Evolutionary conservation across 2,329 filamentous ascomycete genomes (phyloP), one percentile per base, ranked within the genome.

Genomic region (Fusarium sp.): DNA sequence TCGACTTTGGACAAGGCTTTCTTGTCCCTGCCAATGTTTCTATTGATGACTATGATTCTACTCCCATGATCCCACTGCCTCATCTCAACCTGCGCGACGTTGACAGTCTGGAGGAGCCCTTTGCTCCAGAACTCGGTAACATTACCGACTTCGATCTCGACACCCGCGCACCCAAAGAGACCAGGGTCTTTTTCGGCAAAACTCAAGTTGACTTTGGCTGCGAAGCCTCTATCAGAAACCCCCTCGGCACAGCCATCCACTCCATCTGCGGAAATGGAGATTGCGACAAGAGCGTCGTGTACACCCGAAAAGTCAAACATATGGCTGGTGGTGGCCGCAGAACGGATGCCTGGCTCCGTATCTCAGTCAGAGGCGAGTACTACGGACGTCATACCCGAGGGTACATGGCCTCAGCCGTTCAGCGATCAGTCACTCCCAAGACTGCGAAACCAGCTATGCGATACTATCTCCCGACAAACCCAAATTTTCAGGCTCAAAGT

Each of bases 221-320:
- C 18, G 33, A 52, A 13, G 49, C 49, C n/a, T 52, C 33, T 0
- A 52, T 52, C 20, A 9, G 6, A 22, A 52, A 26, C 0, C 49
- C 49, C 13, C 49, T 52, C 13, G 33, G 49, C 13, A 2, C 2
- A 36, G 49, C 49, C 6, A 52, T 52, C 12, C 49, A 52, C 9
- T 52, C 49, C 18, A 52, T 52, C 49, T 52, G 49, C 49, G n/a
- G 49, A 52, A 52, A 52, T 26, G n/a, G 49, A 36, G 48, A 52
- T 3, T 52, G 48, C 31, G 31, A 52, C 12, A 36, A 52, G n/a
- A 52, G 31, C 9, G 48, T 52, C 13, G n/a, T 52, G 8, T 52
- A 52, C 4, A 52, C 48, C 31, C 48, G 48, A 9, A 36, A 52
- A 0, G 48, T 52, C 7, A n/a, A 24, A 6, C 48, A 52, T 7